A percentile compares a stretch with the other conserved stretches of the same genome.
Conservation (phyloP, 2,329 filamentous ascomycete species). For the Blastomyces percursus region DNA sequence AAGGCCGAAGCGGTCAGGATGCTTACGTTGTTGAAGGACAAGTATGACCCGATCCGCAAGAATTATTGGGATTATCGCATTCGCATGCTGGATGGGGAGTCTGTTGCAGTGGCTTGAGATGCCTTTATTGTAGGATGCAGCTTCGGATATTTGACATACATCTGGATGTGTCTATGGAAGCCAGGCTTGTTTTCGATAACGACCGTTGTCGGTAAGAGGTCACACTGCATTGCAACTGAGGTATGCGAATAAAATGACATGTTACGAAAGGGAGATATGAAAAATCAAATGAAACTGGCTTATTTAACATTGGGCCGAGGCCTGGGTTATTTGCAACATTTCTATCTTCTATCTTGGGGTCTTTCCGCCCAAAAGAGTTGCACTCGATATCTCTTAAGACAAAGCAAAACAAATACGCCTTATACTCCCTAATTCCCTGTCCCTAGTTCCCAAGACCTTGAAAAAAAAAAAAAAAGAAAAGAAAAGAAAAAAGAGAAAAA, state of each 20-base stretch:
- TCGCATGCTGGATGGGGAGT: slow-evolving; percentile 29
- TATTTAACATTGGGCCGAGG: not conserved
- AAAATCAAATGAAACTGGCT: not conserved
- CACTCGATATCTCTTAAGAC: not conserved
- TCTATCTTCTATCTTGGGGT: not conserved
- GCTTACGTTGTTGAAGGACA: slow-evolving; percentile 62
- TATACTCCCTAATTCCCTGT: not conserved
- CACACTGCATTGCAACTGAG: not conserved
- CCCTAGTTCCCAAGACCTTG: not conserved
- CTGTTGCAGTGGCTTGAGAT: slow-evolving; percentile 5
- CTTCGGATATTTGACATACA: no score
- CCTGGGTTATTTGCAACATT: not conserved
- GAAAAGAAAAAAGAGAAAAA: not conserved
- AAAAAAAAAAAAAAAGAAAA: not conserved
- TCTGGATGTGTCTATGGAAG: not conserved
- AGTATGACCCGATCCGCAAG: slow-evolving; percentile 80
- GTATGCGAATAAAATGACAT: not conserved
- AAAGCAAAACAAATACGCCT: not conserved
- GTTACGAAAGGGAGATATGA: not conserved
- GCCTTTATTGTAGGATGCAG: not conserved
- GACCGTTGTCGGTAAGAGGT: not conserved
- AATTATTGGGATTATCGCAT: slow-evolving; percentile 86
- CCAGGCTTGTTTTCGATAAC: not conserved
- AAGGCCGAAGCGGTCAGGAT: slow-evolving; percentile 53
- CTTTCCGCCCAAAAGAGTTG: not conserved